Evolutionary conservation across 805 yeast genomes (phyloP).

Genomic region (Candida stauntonica): DNA sequence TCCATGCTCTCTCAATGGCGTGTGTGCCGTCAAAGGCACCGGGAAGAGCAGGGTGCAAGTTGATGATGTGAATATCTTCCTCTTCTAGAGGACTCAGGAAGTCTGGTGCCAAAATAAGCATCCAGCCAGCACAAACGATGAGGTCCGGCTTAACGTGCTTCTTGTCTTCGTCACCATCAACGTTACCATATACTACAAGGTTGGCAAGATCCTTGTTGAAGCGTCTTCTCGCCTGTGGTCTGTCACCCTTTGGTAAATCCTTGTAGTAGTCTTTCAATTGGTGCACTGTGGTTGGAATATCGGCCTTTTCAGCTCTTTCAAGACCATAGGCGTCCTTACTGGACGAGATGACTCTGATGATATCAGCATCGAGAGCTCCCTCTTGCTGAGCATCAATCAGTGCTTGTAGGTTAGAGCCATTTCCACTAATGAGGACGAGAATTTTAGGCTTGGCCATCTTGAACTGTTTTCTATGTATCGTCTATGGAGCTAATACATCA

Average conservation of each 20-base stretch:
- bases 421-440: constrained; percentile 83
- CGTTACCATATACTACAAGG: constrained; percentile 49
- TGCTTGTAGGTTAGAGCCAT: constrained; percentile 95
- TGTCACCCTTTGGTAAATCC: constrained; percentile 65
- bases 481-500: background rate
- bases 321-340: constrained; percentile 84
- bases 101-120: constrained; percentile 80
- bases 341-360: constrained; percentile 81
- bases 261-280: constrained; percentile 68
- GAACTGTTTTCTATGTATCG: background rate
- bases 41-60: constrained; percentile 95
- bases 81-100: constrained; percentile 63
- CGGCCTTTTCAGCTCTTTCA: constrained; percentile 64
- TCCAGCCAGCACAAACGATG: constrained; percentile 98
- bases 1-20: constrained; percentile 95
- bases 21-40: constrained; percentile 96
- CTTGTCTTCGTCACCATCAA: constrained; percentile 30
- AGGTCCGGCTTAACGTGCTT: constrained; percentile 62
- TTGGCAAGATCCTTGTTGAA: constrained; percentile 80
- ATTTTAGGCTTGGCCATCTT: constrained; percentile 29
- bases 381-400: constrained; percentile 65
- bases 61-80: constrained; percentile 72
- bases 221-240: constrained; percentile 57
- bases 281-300: constrained; percentile 71
- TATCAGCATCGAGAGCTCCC: constrained; percentile 41